Conservation (phyloP, 805 yeast genomes). For the Spathaspora girioi region DNA sequence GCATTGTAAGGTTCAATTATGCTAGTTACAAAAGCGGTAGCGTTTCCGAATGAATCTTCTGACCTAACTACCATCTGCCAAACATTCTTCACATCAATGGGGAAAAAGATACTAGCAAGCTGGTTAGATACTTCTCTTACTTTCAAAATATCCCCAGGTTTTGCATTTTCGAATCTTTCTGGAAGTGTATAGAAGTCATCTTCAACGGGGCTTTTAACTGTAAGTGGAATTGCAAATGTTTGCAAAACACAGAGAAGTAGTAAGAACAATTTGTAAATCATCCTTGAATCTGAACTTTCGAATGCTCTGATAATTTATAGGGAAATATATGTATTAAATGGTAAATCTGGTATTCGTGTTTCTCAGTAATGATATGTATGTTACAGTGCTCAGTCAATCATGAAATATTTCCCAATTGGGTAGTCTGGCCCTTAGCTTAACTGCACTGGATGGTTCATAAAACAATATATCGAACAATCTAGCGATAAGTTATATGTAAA, state of each 20-base stretch:
- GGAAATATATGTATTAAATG: too few species aligned
- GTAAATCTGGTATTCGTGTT: too few species aligned
- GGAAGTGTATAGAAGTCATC: constrained; percentile 25
- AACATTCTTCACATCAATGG: constrained; percentile 16
- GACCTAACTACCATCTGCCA: constrained; percentile 22
- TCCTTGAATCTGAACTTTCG: not conserved
- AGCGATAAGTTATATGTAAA: too few species aligned
- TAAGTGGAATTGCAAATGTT: not conserved
- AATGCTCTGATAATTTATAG: too few species aligned
- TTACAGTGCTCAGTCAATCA: too few species aligned
- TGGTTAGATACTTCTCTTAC: constrained; percentile 16
- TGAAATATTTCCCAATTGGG: too few species aligned
- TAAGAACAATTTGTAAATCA: not conserved
- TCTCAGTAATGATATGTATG: too few species aligned
- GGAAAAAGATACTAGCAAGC: constrained; percentile 14
- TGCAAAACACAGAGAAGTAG: not conserved
- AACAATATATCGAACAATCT: too few species aligned
- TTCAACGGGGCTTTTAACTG: constrained; percentile 9
- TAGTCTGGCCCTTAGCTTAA: too few species aligned
- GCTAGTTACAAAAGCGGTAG: constrained; percentile 23
- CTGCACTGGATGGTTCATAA: too few species aligned
- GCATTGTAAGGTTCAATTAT: constrained; percentile 27
- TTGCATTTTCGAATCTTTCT: constrained; percentile 14
- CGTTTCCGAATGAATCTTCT: constrained; percentile 21
- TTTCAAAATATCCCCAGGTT: constrained; percentile 22